These are phyloP conservation scores for Clonostachys chloroleuca DNA, from an alignment of 2,329 filamentous ascomycete species.

Conservation along the genomic window DNA sequence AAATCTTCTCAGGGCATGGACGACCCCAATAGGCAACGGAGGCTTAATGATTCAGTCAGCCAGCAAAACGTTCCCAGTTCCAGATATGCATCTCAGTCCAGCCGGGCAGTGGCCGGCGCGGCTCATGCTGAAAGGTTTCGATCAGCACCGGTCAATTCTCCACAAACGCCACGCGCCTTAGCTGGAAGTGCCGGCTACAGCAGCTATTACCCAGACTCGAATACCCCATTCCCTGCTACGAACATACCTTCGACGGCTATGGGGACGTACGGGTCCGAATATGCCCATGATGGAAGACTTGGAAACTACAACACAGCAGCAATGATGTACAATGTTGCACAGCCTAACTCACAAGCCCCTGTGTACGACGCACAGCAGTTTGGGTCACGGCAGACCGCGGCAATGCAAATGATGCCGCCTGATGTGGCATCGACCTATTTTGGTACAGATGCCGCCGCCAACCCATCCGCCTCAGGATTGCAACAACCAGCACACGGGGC, in stretches of 20 bases:
- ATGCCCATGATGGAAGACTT: conserved; percentile 57
- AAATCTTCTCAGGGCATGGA: conserved; percentile 65
- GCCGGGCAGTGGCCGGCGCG: conserved; percentile 2
- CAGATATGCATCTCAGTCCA: conserved; percentile 23
- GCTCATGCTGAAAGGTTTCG: conserved; percentile 35
- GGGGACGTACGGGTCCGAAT: conserved; percentile 60
- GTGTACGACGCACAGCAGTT: conserved; percentile 78
- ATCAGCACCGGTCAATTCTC: conserved; percentile 42
- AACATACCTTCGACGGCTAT: conserved; percentile 52
- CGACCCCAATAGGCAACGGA: conserved; percentile 67
- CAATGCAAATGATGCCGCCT: conserved; percentile 62
- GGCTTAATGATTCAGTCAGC: conserved; percentile 69
- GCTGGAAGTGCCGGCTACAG: conserved; percentile 47
- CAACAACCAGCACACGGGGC: conserved; percentile 43
- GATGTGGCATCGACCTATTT: conserved; percentile 68
- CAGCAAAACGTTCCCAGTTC: conserved; percentile 51
- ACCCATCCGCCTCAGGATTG: conserved; percentile 50
- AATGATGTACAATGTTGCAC: conserved; percentile 77
- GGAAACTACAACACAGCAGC: conserved; percentile 56
- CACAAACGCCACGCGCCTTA: conserved; percentile 43
- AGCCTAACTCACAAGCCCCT: conserved; percentile 54
- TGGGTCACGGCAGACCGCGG: conserved; percentile 69
- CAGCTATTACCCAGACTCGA: conserved; percentile 53
- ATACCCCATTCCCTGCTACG: conserved; percentile 45
- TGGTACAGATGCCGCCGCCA: conserved; percentile 21